Conservation (phyloP, 2,329 filamentous ascomycete genomes). For the Colletotrichum tamarilloi region DNA sequence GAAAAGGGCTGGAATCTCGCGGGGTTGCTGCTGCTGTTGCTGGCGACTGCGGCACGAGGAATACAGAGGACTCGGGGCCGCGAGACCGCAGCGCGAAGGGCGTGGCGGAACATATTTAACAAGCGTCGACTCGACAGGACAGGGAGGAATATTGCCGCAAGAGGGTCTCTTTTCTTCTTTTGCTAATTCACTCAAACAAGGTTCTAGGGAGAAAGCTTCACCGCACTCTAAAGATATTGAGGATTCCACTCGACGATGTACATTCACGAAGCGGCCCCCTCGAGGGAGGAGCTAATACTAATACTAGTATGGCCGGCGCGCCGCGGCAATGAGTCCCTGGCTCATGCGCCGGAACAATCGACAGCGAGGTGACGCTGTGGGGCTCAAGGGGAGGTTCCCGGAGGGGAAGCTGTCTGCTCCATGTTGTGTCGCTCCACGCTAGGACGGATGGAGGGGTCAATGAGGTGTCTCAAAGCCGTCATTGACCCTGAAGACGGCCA, state of each 20-base stretch:
- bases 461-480: conserved; percentile 17
- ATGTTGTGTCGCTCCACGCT: conserved; percentile 6
- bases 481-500: conserved; percentile 29
- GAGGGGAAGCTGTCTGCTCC: neutral
- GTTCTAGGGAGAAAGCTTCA: conserved; percentile 32
- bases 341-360: conserved; percentile 31
- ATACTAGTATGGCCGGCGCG: conserved; percentile 26
- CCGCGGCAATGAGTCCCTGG: conserved; percentile 29
- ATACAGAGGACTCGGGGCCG: conserved; percentile 23
- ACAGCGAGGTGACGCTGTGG: conserved; percentile 31
- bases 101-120: conserved; percentile 32
- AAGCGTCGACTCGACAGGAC: neutral
- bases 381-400: conserved; percentile 1
- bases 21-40: conserved; percentile 1
- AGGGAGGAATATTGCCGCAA: conserved; percentile 29
- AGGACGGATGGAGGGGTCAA: conserved; percentile 12
- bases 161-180: conserved; percentile 9
- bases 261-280: conserved; percentile 12
- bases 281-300: conserved; percentile 28
- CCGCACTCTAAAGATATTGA: conserved; percentile 11
- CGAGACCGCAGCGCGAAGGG: conserved; percentile 27
- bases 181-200: conserved; percentile 14
- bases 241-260: conserved; percentile 12
- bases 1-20: conserved; percentile 31
- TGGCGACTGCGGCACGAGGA: conserved; percentile 14